phyloP scores from a whole-genome alignment of 2,329 filamentous ascomycete species.

The Orbilia javanica region DNA sequence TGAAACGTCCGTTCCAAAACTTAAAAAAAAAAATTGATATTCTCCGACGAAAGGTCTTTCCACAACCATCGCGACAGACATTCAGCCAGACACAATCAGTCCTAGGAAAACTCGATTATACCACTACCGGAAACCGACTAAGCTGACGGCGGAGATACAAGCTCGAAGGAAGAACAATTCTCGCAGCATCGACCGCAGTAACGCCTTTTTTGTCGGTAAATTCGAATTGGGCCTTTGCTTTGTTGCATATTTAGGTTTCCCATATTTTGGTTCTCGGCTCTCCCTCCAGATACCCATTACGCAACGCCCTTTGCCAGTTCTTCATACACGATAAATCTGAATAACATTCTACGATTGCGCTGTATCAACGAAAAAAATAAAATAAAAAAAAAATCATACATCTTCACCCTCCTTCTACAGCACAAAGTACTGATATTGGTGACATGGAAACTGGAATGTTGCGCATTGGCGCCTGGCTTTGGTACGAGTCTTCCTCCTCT shows the following conservation, averaged over 20 bases:
- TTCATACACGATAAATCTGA: slow-evolving; percentile 12
- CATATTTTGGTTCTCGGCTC: slow-evolving; percentile 33
- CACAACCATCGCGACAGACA: slow-evolving; percentile 43
- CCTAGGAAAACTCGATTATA: slow-evolving; percentile 47
- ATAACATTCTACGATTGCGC: slow-evolving; percentile 35
- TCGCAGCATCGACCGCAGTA: slow-evolving; percentile 26
- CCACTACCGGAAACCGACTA: slow-evolving; percentile 13
- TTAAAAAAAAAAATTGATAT: slow-evolving; percentile 47
- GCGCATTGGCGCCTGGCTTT: slow-evolving; percentile 58
- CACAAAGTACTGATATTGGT: slow-evolving; percentile 42
- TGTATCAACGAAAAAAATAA: slow-evolving; percentile 47
- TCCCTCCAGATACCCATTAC: slow-evolving; percentile 43
- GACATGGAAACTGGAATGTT: slow-evolving; percentile 59
- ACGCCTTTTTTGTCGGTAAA: slow-evolving; percentile 36
- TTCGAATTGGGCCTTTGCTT: slow-evolving; percentile 37
- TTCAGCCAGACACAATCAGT: slow-evolving; percentile 28
- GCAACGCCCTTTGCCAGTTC: slow-evolving; percentile 35
- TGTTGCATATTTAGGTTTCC: slow-evolving; percentile 46
- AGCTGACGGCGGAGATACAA: slow-evolving; percentile 27
- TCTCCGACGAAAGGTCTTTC: slow-evolving; percentile 45
- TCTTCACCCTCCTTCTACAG: slow-evolving; percentile 31
- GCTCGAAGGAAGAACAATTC: slow-evolving; percentile 10
- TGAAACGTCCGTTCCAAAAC: slow-evolving; percentile 54
- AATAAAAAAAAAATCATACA: too few relatives aligned
- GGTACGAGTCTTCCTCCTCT: slow-evolving; percentile 46